Conservation (phyloP, 2,329 filamentous ascomycete species). For the Cordyceps cateniannulata region DNA sequence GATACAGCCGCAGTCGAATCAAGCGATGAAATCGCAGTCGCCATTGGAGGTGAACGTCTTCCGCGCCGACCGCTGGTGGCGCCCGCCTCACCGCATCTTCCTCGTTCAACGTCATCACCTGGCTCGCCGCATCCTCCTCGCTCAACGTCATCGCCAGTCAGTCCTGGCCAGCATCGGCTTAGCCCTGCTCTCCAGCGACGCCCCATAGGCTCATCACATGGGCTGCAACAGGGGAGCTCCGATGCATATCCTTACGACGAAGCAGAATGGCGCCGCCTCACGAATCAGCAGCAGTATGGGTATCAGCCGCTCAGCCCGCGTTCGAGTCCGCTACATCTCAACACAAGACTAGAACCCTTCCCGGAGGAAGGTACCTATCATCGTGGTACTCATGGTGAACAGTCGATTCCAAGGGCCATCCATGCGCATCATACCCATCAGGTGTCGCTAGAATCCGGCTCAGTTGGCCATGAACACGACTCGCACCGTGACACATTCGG, state of each 20-base stretch:
- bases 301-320: background rate
- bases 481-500: conserved; percentile 4
- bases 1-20: conserved; percentile 23
- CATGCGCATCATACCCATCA: conserved; percentile 2
- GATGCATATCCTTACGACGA: background rate
- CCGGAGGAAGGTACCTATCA: background rate
- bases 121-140: background rate
- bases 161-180: background rate
- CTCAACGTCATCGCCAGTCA: conserved; percentile 12
- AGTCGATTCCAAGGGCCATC: background rate
- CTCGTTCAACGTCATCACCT: conserved; percentile 14
- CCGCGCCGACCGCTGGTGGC: conserved; percentile 14
- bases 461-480: background rate
- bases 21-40: conserved; percentile 13
- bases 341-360: background rate
- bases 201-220: background rate
- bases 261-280: conserved; percentile 9
- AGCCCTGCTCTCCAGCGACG: background rate
- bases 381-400: background rate
- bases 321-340: background rate
- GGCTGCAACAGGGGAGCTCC: background rate
- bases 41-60: conserved; percentile 11
- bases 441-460: conserved; percentile 6
- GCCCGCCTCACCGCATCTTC: conserved; percentile 5
- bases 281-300: conserved; percentile 1